These are phyloP conservation scores for Solanum aculeatissimum DNA, from an alignment of 305 asterid species.

Conservation along the genomic window DNA sequence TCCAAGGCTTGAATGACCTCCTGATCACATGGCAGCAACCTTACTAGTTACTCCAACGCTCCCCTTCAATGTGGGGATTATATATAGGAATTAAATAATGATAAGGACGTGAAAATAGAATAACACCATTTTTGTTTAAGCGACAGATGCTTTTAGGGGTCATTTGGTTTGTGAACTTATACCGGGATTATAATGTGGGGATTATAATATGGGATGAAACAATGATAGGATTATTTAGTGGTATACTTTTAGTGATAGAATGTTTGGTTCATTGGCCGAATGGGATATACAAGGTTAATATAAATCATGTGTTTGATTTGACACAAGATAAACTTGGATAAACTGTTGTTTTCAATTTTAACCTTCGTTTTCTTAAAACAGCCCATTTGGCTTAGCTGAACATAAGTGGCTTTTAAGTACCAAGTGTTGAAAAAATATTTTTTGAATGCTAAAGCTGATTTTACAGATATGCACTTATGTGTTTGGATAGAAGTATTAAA, in stretches of 20 bases:
- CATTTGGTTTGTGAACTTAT: neutral
- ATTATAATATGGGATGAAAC: neutral
- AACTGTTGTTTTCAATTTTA: neutral
- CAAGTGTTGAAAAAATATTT: neutral
- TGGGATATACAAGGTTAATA: neutral
- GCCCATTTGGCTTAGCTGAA: neutral
- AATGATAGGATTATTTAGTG: neutral
- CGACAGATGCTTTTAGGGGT: neutral
- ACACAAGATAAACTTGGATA: neutral
- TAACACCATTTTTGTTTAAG: neutral
- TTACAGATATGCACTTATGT: neutral
- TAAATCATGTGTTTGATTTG: neutral
- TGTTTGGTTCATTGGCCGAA: neutral
- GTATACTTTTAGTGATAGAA: neutral
- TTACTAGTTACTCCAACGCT: no score
- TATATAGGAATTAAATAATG: neutral
- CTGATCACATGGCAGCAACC: no score
- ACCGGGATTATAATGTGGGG: neutral
- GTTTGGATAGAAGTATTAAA: neutral
- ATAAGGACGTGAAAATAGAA: neutral
- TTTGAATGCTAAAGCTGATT: neutral
- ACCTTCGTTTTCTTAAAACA: neutral
- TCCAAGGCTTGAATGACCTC: no score
- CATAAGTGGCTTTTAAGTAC: neutral
- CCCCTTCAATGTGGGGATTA: neutral